Conservation (phyloP, 352 stramenopile species). For the Phytophthora fragariaefolia region DNA sequence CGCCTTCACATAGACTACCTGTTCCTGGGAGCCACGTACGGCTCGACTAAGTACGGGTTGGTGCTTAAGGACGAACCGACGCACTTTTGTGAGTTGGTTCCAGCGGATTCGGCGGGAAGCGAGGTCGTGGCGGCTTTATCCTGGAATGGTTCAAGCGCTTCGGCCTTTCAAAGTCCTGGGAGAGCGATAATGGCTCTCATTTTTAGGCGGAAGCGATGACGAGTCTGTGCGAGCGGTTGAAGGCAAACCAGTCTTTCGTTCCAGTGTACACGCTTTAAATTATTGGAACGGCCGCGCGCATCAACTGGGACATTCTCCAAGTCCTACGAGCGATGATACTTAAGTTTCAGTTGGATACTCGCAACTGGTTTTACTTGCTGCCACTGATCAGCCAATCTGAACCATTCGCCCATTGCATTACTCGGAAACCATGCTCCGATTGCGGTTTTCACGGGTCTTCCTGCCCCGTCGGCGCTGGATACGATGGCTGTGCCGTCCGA, state of each 20-base stretch:
- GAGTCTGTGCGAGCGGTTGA: background rate
- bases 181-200: background rate
- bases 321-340: conserved; percentile 2
- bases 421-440: too few relatives aligned
- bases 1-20: conserved; percentile 7
- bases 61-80: conserved; percentile 3
- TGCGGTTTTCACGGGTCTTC: too few relatives aligned
- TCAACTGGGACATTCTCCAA: conserved; percentile 7
- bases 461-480: too few relatives aligned
- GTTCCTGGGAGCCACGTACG: background rate
- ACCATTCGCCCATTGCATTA: background rate
- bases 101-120: background rate
- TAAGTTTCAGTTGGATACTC: background rate
- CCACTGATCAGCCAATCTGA: conserved; percentile 5
- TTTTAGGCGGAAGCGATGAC: background rate
- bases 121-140: background rate
- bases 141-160: conserved; percentile 12
- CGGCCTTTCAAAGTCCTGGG: background rate
- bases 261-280: conserved; percentile 6
- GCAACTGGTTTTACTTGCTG: conserved; percentile 5
- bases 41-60: background rate
- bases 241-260: background rate
- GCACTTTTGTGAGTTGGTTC: conserved; percentile 2
- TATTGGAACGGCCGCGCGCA: background rate
- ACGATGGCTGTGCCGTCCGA: too few relatives aligned